These are phyloP conservation scores for Backusella tarrabulga DNA, from an alignment of 192 early-diverging fungal species.

Conservation along the genomic window DNA sequence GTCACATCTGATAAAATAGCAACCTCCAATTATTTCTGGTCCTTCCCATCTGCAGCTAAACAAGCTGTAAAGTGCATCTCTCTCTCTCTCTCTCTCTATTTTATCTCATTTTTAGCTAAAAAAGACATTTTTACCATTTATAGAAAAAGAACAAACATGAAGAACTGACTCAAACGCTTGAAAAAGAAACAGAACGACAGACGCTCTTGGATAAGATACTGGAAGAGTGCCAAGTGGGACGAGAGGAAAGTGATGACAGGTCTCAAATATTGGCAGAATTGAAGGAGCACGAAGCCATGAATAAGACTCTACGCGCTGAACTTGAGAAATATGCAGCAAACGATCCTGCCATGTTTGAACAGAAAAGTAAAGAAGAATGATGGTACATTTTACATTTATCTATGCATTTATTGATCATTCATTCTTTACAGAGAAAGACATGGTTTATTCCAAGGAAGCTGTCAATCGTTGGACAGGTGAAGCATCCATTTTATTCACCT, in stretches of 20 bases:
- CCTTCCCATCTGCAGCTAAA: conserved; percentile 73
- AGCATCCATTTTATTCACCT: neutral
- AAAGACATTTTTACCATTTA: neutral
- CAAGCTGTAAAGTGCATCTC: conserved; percentile 37
- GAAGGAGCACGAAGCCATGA: conserved; percentile 44
- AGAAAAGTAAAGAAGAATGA: conserved; percentile 46
- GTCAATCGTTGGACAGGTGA: conserved; percentile 87
- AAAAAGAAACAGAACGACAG: neutral
- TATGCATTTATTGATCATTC: neutral
- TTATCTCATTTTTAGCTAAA: neutral
- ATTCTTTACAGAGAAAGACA: conserved; percentile 52
- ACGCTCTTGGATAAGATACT: conserved; percentile 50
- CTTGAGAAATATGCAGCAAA: conserved; percentile 69
- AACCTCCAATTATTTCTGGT: conserved; percentile 89
- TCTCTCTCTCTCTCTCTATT: no score
- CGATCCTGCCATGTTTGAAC: conserved; percentile 71
- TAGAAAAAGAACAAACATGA: neutral
- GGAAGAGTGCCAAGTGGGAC: conserved; percentile 46
- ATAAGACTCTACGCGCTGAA: conserved; percentile 48
- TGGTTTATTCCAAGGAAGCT: conserved; percentile 60
- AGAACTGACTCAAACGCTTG: neutral
- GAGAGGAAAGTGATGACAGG: conserved; percentile 33
- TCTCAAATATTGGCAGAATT: conserved; percentile 27
- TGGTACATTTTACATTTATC: neutral
- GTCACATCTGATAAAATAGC: conserved; percentile 86